A percentile compares a stretch with the other conserved stretches of the same genome.
Conservation (phyloP, 2,329 filamentous ascomycete species). For the Colletotrichum sp. region DNA sequence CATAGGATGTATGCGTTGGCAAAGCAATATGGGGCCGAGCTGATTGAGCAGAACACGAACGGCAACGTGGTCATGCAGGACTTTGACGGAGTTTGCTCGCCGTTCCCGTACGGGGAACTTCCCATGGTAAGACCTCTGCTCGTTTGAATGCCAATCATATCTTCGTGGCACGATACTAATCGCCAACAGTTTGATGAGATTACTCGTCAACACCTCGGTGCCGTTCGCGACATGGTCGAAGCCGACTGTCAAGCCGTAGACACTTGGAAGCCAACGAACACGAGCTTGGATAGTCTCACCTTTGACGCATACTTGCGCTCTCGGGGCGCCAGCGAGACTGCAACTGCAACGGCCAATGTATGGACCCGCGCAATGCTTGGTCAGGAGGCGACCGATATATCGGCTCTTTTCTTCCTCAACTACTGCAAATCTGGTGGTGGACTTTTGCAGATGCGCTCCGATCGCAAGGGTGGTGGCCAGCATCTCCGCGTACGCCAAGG, state of each 20-base stretch:
- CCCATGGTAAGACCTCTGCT: constrained; percentile 14
- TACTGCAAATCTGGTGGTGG: constrained; percentile 60
- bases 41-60: constrained; percentile 52
- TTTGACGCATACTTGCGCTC: constrained; percentile 33
- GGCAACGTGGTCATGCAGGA: constrained; percentile 49
- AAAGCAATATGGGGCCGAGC: constrained; percentile 43
- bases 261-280: constrained; percentile 22
- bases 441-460: constrained; percentile 56
- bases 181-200: constrained; percentile 3
- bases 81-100: constrained; percentile 32
- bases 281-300: constrained; percentile 27
- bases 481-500: constrained; percentile 54
- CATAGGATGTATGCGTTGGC: constrained; percentile 46
- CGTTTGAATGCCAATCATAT: background rate
- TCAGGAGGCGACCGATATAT: constrained; percentile 52
- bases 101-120: constrained; percentile 24
- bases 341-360: constrained; percentile 42
- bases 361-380: constrained; percentile 58
- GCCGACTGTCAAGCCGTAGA: constrained; percentile 32
- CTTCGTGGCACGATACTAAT: background rate
- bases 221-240: constrained; percentile 30
- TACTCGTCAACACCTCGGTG: background rate
- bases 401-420: constrained; percentile 58
- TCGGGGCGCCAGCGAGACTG: constrained; percentile 25
- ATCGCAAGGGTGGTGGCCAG: constrained; percentile 57